phyloP scores from a whole-genome alignment of 192 early-diverging fungal genomes.

The Ramicandelaber brevisporus region DNA sequence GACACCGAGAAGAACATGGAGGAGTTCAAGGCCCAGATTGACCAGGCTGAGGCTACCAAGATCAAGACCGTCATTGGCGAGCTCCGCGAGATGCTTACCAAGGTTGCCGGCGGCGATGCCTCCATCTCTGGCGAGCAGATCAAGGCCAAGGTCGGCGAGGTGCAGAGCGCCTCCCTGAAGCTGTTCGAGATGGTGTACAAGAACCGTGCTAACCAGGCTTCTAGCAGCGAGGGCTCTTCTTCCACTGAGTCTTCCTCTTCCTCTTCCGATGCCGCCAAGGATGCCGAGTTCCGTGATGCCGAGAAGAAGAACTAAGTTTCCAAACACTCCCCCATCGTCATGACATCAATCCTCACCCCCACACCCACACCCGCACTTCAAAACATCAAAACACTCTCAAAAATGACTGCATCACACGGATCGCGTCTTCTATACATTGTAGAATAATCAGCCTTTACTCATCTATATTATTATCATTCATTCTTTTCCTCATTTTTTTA shows the following conservation, averaged over 20 bases:
- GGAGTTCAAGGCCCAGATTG: slow-evolving; percentile 93
- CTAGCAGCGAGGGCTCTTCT: slow-evolving; percentile 6
- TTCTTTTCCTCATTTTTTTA: too few species aligned
- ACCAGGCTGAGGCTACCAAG: slow-evolving; percentile 61
- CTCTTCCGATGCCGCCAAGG: slow-evolving; percentile 14
- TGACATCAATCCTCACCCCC: too few species aligned
- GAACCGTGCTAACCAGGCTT: slow-evolving; percentile 24
- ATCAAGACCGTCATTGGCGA: slow-evolving; percentile 61
- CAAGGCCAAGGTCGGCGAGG: slow-evolving; percentile 56
- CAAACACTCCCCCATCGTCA: too few species aligned
- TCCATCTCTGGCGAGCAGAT: slow-evolving; percentile 55
- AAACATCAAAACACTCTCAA: too few species aligned
- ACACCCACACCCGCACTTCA: too few species aligned
- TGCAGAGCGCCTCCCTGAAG: slow-evolving; percentile 80
- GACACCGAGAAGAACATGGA: slow-evolving; percentile 87
- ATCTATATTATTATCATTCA: too few species aligned
- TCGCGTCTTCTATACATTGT: too few species aligned
- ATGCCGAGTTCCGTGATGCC: slow-evolving; percentile 54
- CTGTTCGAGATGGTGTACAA: slow-evolving; percentile 97
- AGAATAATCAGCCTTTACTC: too few species aligned
- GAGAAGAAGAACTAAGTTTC: slow-evolving; percentile 20
- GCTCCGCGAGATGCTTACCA: slow-evolving; percentile 48
- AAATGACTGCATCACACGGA: too few species aligned
- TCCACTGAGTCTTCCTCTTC: slow-evolving; percentile 4
- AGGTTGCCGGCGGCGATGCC: slow-evolving; percentile 37